Percentiles rank a stretch among this genome's conserved stretches.
Evolutionary conservation across 2,329 filamentous ascomycete species (phyloP).

Genomic region (Drechslerella coelobrocha): DNA sequence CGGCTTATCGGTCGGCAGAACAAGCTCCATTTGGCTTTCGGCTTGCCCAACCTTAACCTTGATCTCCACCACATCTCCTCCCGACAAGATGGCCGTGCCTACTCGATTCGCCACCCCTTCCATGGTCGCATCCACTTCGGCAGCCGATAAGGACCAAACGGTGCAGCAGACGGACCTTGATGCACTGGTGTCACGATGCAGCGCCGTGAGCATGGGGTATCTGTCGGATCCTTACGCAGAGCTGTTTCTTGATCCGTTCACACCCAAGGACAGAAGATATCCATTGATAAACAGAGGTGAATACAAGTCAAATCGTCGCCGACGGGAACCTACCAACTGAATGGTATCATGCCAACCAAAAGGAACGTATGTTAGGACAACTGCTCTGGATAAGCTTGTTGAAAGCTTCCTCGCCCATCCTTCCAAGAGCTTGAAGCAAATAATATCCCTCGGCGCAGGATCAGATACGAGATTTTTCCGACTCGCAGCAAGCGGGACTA

Average conservation of each 20-base stretch:
- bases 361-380: slow-evolving; percentile 93
- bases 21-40: neutral
- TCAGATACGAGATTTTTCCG: slow-evolving; percentile 90
- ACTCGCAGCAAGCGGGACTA: slow-evolving; percentile 63
- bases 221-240: slow-evolving; percentile 79
- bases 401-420: slow-evolving; percentile 68
- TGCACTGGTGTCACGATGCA: slow-evolving; percentile 85
- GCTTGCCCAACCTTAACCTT: slow-evolving; percentile 5
- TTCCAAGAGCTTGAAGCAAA: slow-evolving; percentile 67
- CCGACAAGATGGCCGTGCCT: slow-evolving; percentile 30
- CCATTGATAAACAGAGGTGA: slow-evolving; percentile 94
- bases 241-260: slow-evolving; percentile 67
- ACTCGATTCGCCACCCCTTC: slow-evolving; percentile 40
- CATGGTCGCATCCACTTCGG: neutral
- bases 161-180: slow-evolving; percentile 92
- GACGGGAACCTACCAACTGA: slow-evolving; percentile 1
- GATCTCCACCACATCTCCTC: neutral
- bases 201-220: slow-evolving; percentile 85
- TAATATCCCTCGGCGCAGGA: slow-evolving; percentile 89
- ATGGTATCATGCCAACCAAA: slow-evolving; percentile 22
- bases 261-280: slow-evolving; percentile 67
- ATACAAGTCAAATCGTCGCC: slow-evolving; percentile 52
- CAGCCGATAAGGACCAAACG: slow-evolving; percentile 68
- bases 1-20: neutral
- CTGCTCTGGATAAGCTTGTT: slow-evolving; percentile 80